phyloP scores from a whole-genome alignment of 1,284 basidiomycete genomes.

The Puccinia novopanici region DNA sequence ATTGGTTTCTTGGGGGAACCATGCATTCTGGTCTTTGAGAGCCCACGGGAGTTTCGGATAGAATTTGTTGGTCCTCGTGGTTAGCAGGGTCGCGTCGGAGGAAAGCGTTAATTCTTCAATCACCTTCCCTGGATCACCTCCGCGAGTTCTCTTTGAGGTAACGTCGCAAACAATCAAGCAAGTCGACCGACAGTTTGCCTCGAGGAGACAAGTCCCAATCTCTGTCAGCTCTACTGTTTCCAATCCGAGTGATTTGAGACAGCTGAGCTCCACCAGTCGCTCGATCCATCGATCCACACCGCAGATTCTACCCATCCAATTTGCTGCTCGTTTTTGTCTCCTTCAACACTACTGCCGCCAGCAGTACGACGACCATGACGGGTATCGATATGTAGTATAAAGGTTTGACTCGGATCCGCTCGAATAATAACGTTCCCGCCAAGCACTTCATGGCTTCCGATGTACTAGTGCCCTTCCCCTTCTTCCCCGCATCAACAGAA shows the following conservation, averaged over 20 bases:
- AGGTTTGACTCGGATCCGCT: slow-evolving; percentile 29
- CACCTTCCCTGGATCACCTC: background rate
- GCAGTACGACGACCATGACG: slow-evolving; percentile 17
- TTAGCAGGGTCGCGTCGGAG: background rate
- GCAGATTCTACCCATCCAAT: slow-evolving; percentile 20
- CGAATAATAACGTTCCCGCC: slow-evolving; percentile 11
- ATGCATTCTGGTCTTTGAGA: slow-evolving; percentile 23
- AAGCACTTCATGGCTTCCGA: slow-evolving; percentile 40
- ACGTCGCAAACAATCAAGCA: slow-evolving; percentile 14
- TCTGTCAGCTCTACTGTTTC: slow-evolving; percentile 30
- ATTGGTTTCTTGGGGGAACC: background rate
- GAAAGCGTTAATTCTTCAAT: background rate
- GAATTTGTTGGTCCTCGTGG: background rate
- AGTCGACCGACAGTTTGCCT: background rate
- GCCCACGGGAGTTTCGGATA: slow-evolving; percentile 17
- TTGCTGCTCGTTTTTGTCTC: background rate
- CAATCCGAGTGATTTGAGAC: slow-evolving; percentile 36
- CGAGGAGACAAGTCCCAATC: slow-evolving; percentile 18
- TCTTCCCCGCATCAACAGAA: background rate
- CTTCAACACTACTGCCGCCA: background rate
- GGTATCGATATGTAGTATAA: slow-evolving; percentile 41
- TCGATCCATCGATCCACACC: slow-evolving; percentile 35
- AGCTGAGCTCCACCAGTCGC: slow-evolving; percentile 32
- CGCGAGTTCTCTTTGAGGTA: slow-evolving; percentile 22
- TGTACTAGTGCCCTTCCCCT: background rate